Evolutionary conservation across 2,329 filamentous ascomycete species (phyloP).

Genomic region (Colletotrichum endophyticum): DNA sequence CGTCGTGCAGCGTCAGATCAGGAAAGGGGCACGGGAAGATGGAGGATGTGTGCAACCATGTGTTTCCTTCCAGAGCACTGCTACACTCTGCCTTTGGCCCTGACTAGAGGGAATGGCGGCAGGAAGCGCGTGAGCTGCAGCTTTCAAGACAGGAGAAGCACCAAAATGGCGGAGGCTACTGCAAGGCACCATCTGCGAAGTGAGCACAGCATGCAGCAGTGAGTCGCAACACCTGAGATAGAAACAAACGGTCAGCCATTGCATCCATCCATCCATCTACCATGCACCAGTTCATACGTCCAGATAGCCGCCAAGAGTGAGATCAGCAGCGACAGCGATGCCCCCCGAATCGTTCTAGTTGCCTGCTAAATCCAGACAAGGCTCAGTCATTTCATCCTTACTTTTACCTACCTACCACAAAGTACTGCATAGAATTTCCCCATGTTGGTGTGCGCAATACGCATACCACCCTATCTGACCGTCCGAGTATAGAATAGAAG

Average conservation of each 20-base stretch:
- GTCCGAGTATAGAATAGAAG: constrained; percentile 6
- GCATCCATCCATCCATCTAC: neutral
- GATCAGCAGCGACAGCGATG: neutral
- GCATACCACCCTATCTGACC: neutral
- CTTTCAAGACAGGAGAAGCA: constrained; percentile 19
- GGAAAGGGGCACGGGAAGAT: constrained; percentile 7
- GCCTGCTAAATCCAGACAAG: neutral
- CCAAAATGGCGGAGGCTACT: constrained; percentile 15
- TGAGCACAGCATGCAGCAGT: constrained; percentile 7
- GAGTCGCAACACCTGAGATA: neutral
- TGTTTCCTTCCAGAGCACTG: neutral
- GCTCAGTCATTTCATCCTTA: neutral
- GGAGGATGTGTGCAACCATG: constrained; percentile 8
- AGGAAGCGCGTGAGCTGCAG: constrained; percentile 17
- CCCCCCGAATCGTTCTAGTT: neutral
- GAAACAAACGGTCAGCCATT: neutral
- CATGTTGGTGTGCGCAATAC: neutral
- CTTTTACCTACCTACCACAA: neutral
- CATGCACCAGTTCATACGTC: neutral
- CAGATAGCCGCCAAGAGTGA: neutral
- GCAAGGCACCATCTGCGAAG: constrained; percentile 19
- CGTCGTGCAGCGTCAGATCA: neutral
- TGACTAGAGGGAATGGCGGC: neutral
- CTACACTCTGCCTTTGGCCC: neutral
- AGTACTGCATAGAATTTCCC: neutral